Evolutionary conservation across 2,329 filamentous ascomycete genomes (phyloP), one percentile per base, ranked within the genome.

Genomic region (Ustulina deusta): DNA sequence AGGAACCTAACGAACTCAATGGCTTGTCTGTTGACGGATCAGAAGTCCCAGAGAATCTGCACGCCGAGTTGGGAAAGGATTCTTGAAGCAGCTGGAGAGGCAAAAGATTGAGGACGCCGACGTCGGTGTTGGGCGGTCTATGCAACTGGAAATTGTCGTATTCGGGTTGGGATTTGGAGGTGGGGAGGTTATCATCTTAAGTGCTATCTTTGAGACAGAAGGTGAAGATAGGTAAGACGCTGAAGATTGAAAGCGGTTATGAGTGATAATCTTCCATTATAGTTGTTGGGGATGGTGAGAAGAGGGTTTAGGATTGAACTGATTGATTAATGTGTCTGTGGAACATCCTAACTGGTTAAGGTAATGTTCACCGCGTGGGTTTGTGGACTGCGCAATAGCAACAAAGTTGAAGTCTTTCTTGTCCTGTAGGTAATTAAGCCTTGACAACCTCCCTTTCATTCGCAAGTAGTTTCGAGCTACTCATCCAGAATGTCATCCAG

Each of bases 61-160:
- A 62, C 15, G 25, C 42, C 59, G 29, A 62, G 59, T 17, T 54
- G n/a, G 32, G 29, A 62, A 10, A 62, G 46, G 34, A 62, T 25
- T 25, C 11, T n/a, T 51, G 13, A 38, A 62, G 20, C 4, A 62
- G 46, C 59, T 62, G 48, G 34, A 54, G 46, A 54, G 59, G 59
- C 20, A 62, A 49, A 25, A 13, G 11, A 52, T 20, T 36, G 59
- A 62, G 59, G 34, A 32, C 17, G 36, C 59, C 59, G 32, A 62
- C 22, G 32, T 54, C 20, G 32, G 51, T 38, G 20, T 6, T 49
- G 13, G 44, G 42, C 11, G 44, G 51, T 20, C n/a, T 32, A 34
- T 54, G 57, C 25, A 38, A 38, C 13, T 22, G 20, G 20, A 60
- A 25, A 32, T 6, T 2, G 2, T 22, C 15, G 22, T 22, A 25